Evolutionary conservation across 2,329 filamentous ascomycete genomes (phyloP), one percentile per base, ranked within the genome.

Genomic region (Pyrenochaeta sp.): DNA sequence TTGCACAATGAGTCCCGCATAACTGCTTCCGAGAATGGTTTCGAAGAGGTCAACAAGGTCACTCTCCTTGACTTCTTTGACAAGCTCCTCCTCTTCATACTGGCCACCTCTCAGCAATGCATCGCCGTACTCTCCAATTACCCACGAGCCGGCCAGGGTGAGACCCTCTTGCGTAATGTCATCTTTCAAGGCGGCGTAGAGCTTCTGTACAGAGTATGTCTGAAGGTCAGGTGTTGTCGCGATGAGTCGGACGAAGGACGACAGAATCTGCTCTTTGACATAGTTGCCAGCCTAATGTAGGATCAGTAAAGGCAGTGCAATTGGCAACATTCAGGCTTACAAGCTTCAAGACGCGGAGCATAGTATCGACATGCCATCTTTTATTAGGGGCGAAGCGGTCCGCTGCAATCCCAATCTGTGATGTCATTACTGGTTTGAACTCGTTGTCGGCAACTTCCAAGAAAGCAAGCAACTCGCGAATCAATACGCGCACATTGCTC

Each of bases 371-470:
- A 73, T 99, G 95, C 95, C 95, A 99, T 73, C 95, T 85, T 79
- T 98, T 98, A 79, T 95, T 98, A 0, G 95, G 96, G 1, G 95
- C 91, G 77, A 92, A 99, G 62, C 94, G 88, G 76, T 99, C 95
- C 6, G 96, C 95, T 10, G 96, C 95, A 67, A 99, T 92, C 20
- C 95, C 95, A 74, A 99, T 99, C 72, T 99, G 95, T 47, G 90
- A 95, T 1, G 95, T 99, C 93, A 99, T 97, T 47, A 92, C 91
- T 6, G 95, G 91, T 79, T 99, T 99, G 81, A 99, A 99, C 76
- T 99, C 95, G 62, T 96, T 97, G 70, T 99, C 95, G 49, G 96
- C 94, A 45, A 97, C 92, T 75, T 99, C 95, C 52, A 99, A 78
- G 83, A 99, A 99, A 6, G 95, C 92, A 37, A 99, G 83, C 35